phyloP scores from a whole-genome alignment of 331 rosid species.

The Malus hybrid region DNA sequence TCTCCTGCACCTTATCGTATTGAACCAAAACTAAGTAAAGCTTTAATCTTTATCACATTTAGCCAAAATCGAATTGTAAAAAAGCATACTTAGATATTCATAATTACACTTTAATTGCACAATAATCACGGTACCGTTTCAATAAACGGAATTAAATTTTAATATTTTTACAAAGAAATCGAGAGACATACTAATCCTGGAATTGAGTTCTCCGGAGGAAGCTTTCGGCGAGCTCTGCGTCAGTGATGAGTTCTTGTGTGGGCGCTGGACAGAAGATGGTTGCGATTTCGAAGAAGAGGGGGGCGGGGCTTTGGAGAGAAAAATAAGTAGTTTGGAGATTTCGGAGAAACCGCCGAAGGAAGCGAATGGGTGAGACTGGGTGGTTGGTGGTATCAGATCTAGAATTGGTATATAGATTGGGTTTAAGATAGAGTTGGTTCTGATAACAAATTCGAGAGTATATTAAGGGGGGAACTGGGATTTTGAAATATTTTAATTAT shows the following conservation, averaged over 20 bases:
- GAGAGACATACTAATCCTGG: constrained; percentile 29
- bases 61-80: not conserved
- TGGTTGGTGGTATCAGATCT: too few relatives aligned
- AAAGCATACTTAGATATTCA: not conserved
- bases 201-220: constrained; percentile 20
- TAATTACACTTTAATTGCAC: not conserved
- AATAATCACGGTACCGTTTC: not conserved
- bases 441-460: too few relatives aligned
- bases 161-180: not conserved
- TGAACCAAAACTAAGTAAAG: not conserved
- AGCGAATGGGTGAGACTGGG: too few relatives aligned
- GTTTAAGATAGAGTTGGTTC: too few relatives aligned
- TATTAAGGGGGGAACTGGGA: too few relatives aligned
- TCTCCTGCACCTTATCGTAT: too few relatives aligned
- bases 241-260: constrained; percentile 20
- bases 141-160: not conserved
- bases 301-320: too few relatives aligned
- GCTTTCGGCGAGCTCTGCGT: constrained; percentile 31
- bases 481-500: too few relatives aligned
- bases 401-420: too few relatives aligned
- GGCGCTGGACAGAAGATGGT: constrained; percentile 9
- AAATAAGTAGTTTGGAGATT: too few relatives aligned
- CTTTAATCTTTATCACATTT: not conserved
- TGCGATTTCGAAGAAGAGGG: too few relatives aligned
- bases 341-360: too few relatives aligned